Evolutionary conservation across 192 early-diverging fungal species (phyloP).

Genomic region (Spizellomyces sp.): DNA sequence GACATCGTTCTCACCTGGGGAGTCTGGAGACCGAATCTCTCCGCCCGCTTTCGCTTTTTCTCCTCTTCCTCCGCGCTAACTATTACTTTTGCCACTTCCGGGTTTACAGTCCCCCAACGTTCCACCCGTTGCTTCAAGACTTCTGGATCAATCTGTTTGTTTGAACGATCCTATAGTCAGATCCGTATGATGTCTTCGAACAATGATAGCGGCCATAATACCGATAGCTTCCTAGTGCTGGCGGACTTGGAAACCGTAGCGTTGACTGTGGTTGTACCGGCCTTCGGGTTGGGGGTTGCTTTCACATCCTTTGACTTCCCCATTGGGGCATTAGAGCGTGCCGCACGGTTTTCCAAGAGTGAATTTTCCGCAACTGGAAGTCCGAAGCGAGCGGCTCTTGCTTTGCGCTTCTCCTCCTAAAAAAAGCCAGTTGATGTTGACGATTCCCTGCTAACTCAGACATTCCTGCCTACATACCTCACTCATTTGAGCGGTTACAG

Average conservation of each 20-base stretch:
- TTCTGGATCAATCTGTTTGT: slow-evolving; percentile 44
- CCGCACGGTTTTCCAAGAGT: too few species aligned
- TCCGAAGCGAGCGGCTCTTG: slow-evolving; percentile 62
- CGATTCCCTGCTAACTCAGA: too few species aligned
- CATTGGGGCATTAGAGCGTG: too few species aligned
- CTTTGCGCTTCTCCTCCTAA: slow-evolving; percentile 51
- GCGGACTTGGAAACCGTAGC: too few species aligned
- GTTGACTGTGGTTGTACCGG: too few species aligned
- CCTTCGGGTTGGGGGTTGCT: too few species aligned
- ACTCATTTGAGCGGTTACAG: too few species aligned
- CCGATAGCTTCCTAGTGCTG: too few species aligned
- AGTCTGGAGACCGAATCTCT: slow-evolving; percentile 48
- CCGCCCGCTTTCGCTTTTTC: slow-evolving; percentile 67
- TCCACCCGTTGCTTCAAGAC: slow-evolving; percentile 54
- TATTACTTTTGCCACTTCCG: slow-evolving; percentile 6
- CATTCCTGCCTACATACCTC: too few species aligned
- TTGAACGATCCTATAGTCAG: not conserved
- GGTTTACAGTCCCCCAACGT: slow-evolving; percentile 50
- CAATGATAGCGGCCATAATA: too few species aligned
- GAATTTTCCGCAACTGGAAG: slow-evolving; percentile 3
- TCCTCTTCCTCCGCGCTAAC: slow-evolving; percentile 52
- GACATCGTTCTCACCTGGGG: not conserved
- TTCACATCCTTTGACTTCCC: too few species aligned
- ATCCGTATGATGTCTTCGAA: not conserved
- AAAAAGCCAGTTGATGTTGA: slow-evolving; percentile 11